phyloP scores from a whole-genome alignment of 768 basidiomycete genomes.

The Sporobolomyces phaffii region DNA sequence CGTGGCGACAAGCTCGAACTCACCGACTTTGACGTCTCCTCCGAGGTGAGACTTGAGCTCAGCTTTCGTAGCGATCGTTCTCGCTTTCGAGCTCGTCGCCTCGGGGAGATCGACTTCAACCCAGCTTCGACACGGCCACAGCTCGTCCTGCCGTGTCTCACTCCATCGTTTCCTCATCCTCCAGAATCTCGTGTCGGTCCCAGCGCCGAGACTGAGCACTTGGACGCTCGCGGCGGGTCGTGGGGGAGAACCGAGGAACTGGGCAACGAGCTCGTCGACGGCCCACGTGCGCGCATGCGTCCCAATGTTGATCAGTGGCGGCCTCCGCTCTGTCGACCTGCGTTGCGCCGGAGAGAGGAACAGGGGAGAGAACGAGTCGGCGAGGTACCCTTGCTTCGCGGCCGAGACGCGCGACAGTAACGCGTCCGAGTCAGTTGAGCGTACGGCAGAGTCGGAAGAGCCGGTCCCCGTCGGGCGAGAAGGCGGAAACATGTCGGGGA shows the following conservation, averaged over 20 bases:
- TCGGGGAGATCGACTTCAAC: conserved; percentile 88
- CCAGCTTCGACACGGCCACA: conserved; percentile 44
- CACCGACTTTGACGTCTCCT: conserved; percentile 44
- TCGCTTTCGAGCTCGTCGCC: conserved; percentile 73
- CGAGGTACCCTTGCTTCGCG: conserved; percentile 41
- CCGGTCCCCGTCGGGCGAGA: not conserved
- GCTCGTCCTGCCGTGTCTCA: not conserved
- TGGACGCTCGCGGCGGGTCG: conserved; percentile 58
- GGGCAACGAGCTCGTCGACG: conserved; percentile 51
- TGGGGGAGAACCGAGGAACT: conserved; percentile 56
- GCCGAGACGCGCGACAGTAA: conserved; percentile 81
- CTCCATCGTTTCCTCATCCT: conserved; percentile 53
- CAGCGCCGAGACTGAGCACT: conserved; percentile 89
- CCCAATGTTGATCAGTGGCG: conserved; percentile 91
- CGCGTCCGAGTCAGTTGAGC: conserved; percentile 72
- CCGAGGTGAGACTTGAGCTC: conserved; percentile 57
- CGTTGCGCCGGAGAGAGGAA: conserved; percentile 50
- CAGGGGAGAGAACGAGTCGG: conserved; percentile 40
- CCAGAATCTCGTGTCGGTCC: conserved; percentile 95
- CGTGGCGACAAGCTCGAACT: not conserved
- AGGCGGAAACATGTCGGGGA: not conserved
- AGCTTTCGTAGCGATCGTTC: conserved; percentile 66
- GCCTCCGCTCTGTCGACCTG: conserved; percentile 55
- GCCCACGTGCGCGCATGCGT: conserved; percentile 78
- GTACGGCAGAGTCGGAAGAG: conserved; percentile 44